A percentile compares a stretch with the other conserved stretches of the same genome.
Conservation (phyloP, 352 stramenopile species). For the Heterotrichella gracilis region DNA sequence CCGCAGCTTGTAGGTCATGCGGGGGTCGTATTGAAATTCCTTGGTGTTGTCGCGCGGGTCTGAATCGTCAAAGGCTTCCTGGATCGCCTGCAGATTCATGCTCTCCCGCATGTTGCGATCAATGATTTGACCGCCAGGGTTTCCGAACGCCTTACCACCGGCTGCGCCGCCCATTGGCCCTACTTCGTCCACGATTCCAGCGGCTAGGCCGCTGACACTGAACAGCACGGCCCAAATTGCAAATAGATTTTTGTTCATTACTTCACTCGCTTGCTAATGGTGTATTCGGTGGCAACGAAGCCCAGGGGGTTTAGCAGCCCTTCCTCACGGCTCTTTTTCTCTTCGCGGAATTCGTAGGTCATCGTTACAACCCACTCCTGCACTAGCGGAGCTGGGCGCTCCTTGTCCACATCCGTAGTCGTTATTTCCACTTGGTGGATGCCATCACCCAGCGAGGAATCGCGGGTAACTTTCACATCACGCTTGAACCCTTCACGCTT, state of each 20-base stretch:
- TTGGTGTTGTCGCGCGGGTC: background rate
- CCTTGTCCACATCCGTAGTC: background rate
- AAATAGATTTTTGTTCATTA: slow-evolving; percentile 10
- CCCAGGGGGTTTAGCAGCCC: background rate
- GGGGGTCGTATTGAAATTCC: background rate
- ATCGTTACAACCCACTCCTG: background rate
- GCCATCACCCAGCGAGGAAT: background rate
- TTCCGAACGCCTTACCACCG: background rate
- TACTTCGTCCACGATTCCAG: background rate
- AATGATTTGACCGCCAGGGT: background rate
- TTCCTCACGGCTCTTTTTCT: slow-evolving; percentile 1
- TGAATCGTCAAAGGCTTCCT: slow-evolving; percentile 1
- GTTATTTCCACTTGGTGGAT: slow-evolving; percentile 4
- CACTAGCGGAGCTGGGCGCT: background rate
- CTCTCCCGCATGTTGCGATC: background rate
- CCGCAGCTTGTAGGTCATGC: background rate
- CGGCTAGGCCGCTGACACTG: background rate
- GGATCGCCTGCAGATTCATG: background rate
- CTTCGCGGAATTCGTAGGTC: background rate
- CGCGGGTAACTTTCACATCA: background rate
- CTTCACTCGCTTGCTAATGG: background rate
- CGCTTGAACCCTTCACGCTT: background rate
- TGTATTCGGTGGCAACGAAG: background rate
- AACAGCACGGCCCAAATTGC: background rate
- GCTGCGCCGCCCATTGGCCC: background rate